These are phyloP conservation scores for Oxyria digyna DNA, from an alignment of 148 eudicot species.

Conservation along the genomic window DNA sequence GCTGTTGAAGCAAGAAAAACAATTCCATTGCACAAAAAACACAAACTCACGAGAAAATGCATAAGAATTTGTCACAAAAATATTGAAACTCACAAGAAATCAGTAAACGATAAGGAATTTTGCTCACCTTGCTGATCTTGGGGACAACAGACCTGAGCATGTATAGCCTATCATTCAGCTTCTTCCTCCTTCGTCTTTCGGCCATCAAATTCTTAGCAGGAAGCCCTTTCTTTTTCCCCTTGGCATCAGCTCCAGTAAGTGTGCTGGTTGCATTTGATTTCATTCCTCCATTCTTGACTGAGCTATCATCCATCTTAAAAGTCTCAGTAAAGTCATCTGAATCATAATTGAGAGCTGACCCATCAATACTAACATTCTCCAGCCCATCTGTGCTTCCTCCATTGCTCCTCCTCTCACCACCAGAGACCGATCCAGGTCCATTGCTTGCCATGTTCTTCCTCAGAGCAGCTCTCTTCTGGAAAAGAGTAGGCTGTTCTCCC, in stretches of 20 bases:
- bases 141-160: constrained; percentile 75
- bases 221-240: constrained; percentile 52
- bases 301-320: neutral
- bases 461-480: constrained; percentile 30
- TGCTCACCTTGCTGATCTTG: constrained; percentile 51
- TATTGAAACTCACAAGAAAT: neutral
- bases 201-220: constrained; percentile 80
- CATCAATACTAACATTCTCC: constrained; percentile 25
- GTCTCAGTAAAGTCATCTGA: constrained; percentile 31
- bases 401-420: constrained; percentile 17
- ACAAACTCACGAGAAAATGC: constrained; percentile 10
- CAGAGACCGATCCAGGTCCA: constrained; percentile 16
- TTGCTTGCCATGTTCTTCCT: constrained; percentile 7
- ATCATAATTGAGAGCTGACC: constrained; percentile 29
- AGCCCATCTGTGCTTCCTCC: constrained; percentile 15
- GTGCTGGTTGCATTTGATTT: constrained; percentile 31
- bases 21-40: constrained; percentile 7
- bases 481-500: constrained; percentile 35
- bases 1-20: neutral
- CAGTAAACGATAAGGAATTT: neutral
- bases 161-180: constrained; percentile 68
- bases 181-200: constrained; percentile 63
- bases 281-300: constrained; percentile 7
- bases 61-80: neutral
- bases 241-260: constrained; percentile 22